phyloP scores from a whole-genome alignment of 495 filamentous ascomycete species.

The Lasiosphaeris hirsuta region DNA sequence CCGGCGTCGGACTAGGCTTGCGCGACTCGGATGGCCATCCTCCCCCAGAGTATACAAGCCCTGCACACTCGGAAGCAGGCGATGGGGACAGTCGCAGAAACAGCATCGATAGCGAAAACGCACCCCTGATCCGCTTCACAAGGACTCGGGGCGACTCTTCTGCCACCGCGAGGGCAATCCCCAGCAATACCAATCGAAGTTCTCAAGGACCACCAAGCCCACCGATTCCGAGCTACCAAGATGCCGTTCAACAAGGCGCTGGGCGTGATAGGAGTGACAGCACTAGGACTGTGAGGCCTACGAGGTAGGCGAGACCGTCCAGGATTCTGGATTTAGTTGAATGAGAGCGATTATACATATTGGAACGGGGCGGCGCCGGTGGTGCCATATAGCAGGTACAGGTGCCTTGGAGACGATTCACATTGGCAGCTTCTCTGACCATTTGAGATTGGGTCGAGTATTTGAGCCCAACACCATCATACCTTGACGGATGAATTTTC shows the following conservation, averaged over 20 bases:
- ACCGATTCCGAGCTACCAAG: constrained; percentile 65
- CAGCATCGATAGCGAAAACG: constrained; percentile 45
- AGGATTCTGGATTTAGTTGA: not conserved
- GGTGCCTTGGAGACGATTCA: not conserved
- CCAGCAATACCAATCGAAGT: constrained; percentile 11
- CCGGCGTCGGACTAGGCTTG: constrained; percentile 33
- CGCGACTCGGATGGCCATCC: constrained; percentile 43
- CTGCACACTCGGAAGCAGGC: constrained; percentile 49
- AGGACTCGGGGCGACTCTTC: constrained; percentile 42
- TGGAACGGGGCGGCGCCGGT: not conserved
- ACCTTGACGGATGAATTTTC: constrained; percentile 4
- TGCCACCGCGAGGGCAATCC: constrained; percentile 38
- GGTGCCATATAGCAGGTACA: not conserved
- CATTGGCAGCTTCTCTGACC: not conserved
- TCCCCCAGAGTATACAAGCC: constrained; percentile 75
- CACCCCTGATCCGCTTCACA: constrained; percentile 35
- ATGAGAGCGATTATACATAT: too few species aligned
- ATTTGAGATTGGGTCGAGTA: not conserved
- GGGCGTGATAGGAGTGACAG: constrained; percentile 47
- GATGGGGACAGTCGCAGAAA: constrained; percentile 44
- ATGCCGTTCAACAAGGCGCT: constrained; percentile 54
- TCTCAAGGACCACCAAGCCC: constrained; percentile 35
- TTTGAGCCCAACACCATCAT: not conserved
- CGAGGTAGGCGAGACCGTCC: constrained; percentile 10
- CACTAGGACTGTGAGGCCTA: constrained; percentile 19